These are phyloP conservation scores for Debaryomyces maramus DNA, from an alignment of 805 yeast genomes.

Conservation along the genomic window DNA sequence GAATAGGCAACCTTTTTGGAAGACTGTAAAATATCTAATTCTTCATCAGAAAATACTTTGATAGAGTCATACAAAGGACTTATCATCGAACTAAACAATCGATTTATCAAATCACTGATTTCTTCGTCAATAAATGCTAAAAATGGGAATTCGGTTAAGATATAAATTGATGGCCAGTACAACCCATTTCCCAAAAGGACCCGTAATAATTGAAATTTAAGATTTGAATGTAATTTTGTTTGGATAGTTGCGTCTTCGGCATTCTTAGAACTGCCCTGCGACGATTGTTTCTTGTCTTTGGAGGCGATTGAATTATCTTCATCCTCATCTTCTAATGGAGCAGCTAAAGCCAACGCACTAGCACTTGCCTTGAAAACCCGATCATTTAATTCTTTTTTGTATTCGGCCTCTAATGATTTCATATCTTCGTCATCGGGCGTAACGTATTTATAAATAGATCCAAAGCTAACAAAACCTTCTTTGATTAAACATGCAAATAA, in stretches of 20 bases:
- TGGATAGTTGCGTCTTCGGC: slow-evolving; percentile 11
- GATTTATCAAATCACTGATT: slow-evolving; percentile 46
- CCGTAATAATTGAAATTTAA: slow-evolving; percentile 44
- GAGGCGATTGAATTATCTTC: slow-evolving; percentile 41
- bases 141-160: slow-evolving; percentile 62
- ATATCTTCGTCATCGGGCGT: slow-evolving; percentile 53
- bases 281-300: slow-evolving; percentile 9
- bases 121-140: slow-evolving; percentile 55
- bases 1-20: slow-evolving; percentile 22
- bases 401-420: slow-evolving; percentile 40
- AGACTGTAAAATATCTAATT: slow-evolving; percentile 21
- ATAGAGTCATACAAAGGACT: slow-evolving; percentile 44
- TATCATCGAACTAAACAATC: slow-evolving; percentile 50
- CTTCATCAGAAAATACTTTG: slow-evolving; percentile 19
- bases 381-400: slow-evolving; percentile 50
- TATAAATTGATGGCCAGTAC: slow-evolving; percentile 58
- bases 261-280: slow-evolving; percentile 12
- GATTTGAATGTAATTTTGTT: slow-evolving; percentile 20
- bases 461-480: slow-evolving; percentile 64
- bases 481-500: slow-evolving; percentile 60
- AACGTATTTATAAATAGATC: slow-evolving; percentile 56
- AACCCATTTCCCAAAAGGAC: slow-evolving; percentile 59
- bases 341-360: slow-evolving; percentile 84
- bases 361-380: slow-evolving; percentile 62
- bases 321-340: slow-evolving; percentile 72